Conservation (phyloP, 2,329 filamentous ascomycete genomes). For the Cryphonectria nitschkei region DNA sequence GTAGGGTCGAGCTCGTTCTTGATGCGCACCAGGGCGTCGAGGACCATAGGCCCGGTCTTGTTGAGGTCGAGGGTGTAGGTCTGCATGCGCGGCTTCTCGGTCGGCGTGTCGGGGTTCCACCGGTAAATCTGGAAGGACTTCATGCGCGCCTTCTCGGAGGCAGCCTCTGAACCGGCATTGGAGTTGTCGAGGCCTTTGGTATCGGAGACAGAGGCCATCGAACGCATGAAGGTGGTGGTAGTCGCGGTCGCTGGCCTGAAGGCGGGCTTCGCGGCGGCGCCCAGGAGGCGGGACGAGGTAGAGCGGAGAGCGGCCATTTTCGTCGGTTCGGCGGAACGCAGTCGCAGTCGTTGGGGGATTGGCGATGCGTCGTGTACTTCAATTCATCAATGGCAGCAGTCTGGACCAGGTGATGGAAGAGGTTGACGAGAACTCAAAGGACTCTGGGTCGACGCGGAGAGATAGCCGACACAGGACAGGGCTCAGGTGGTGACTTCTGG, state of each 20-base stretch:
- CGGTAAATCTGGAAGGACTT: conserved; percentile 99
- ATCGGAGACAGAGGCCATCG: conserved; percentile 61
- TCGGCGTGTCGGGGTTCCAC: conserved; percentile 94
- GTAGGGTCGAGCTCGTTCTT: conserved; percentile 99
- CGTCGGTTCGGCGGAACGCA: conserved; percentile 9
- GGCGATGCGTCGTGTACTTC: conserved; percentile 5
- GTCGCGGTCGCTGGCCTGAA: conserved; percentile 40
- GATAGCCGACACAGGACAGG: conserved; percentile 12
- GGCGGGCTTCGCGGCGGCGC: conserved; percentile 49
- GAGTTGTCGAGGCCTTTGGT: conserved; percentile 39
- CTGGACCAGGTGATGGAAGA: not conserved
- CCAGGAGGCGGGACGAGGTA: conserved; percentile 56
- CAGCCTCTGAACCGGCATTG: conserved; percentile 41
- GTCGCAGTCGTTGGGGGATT: not conserved
- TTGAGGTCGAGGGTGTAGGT: conserved; percentile 93
- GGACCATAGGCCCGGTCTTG: conserved; percentile 98
- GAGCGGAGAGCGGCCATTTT: conserved; percentile 67
- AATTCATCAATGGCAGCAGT: not conserved
- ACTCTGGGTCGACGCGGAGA: conserved; percentile 3
- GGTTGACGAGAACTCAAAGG: not conserved
- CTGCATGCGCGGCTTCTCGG: conserved; percentile 94
- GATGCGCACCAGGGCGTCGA: conserved; percentile 95
- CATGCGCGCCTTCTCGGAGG: conserved; percentile 67
- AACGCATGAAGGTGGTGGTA: conserved; percentile 48
- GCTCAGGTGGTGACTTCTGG: conserved; percentile 8